Percentiles rank a stretch among this genome's conserved stretches.
phyloP scores from a whole-genome alignment of 345 rosid species.

The Bruguiera sexangula region DNA sequence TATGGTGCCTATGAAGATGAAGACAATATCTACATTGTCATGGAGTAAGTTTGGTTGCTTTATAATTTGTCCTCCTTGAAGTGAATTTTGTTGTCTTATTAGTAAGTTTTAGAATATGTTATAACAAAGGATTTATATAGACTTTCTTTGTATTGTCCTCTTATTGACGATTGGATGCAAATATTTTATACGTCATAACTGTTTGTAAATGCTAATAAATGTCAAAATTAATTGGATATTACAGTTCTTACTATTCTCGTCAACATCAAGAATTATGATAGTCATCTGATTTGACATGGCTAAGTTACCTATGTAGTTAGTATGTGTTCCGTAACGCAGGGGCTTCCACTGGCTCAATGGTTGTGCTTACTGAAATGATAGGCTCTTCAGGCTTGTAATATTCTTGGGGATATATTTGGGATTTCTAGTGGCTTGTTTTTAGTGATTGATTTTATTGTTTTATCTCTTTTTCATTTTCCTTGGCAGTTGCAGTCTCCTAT shows the following conservation, averaged over 20 bases:
- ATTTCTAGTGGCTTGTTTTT: conserved; percentile 1
- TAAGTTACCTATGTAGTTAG: neutral
- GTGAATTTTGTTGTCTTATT: neutral
- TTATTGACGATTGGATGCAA: conserved; percentile 1
- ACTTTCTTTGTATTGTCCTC: neutral
- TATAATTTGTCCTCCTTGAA: neutral
- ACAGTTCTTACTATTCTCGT: no score
- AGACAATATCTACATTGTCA: conserved; percentile 69
- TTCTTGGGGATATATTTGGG: neutral
- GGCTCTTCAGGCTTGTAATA: neutral
- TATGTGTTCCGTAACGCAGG: neutral
- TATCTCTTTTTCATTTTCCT: neutral
- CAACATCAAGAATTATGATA: no score
- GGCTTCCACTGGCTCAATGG: no score
- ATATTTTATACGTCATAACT: neutral
- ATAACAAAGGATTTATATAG: neutral
- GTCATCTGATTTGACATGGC: neutral
- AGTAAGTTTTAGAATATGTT: neutral
- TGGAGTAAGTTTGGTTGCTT: conserved; percentile 63
- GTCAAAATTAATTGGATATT: no score
- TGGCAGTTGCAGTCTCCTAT: neutral
- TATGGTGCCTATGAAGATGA: conserved; percentile 83
- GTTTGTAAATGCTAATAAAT: no score
- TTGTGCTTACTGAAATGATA: neutral
- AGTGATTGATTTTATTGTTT: neutral